phyloP scores from a whole-genome alignment of 306 rosid genomes.

The Gastrolobium bilobum region DNA sequence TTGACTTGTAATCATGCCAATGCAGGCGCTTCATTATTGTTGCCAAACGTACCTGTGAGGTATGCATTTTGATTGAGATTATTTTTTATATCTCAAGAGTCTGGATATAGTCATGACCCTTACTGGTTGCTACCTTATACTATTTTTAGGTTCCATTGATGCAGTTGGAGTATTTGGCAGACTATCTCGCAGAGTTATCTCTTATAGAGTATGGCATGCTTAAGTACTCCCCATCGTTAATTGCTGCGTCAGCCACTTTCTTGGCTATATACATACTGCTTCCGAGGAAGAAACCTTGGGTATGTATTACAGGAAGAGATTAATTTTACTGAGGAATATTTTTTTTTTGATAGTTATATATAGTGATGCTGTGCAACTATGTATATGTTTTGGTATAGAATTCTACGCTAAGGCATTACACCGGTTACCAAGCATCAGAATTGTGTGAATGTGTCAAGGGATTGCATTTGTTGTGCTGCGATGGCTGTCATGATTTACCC shows the following conservation, averaged over 20 bases:
- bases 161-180: slow-evolving; percentile 68
- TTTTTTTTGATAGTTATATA: slow-evolving; percentile 28
- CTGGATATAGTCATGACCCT: slow-evolving; percentile 2
- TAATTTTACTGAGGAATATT: slow-evolving; percentile 34
- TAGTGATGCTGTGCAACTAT: slow-evolving; percentile 36
- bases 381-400: slow-evolving; percentile 57
- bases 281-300: slow-evolving; percentile 72
- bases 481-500: slow-evolving; percentile 54
- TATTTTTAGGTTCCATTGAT: slow-evolving; percentile 57
- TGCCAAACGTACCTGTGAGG: slow-evolving; percentile 65
- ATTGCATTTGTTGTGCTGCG: slow-evolving; percentile 59
- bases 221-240: slow-evolving; percentile 61
- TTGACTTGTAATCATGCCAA: slow-evolving; percentile 53
- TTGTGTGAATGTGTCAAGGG: slow-evolving; percentile 65
- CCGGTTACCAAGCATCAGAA: slow-evolving; percentile 65
- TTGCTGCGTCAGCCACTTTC: slow-evolving; percentile 78
- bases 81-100: not conserved
- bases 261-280: slow-evolving; percentile 70
- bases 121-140: slow-evolving; percentile 18
- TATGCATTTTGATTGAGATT: slow-evolving; percentile 46
- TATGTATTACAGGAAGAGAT: slow-evolving; percentile 47
- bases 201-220: slow-evolving; percentile 71
- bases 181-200: slow-evolving; percentile 66
- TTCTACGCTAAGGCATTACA: slow-evolving; percentile 62
- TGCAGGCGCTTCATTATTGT: slow-evolving; percentile 64